Conservation (phyloP, 2,329 filamentous ascomycete species). For the Talaromyces sp. region DNA sequence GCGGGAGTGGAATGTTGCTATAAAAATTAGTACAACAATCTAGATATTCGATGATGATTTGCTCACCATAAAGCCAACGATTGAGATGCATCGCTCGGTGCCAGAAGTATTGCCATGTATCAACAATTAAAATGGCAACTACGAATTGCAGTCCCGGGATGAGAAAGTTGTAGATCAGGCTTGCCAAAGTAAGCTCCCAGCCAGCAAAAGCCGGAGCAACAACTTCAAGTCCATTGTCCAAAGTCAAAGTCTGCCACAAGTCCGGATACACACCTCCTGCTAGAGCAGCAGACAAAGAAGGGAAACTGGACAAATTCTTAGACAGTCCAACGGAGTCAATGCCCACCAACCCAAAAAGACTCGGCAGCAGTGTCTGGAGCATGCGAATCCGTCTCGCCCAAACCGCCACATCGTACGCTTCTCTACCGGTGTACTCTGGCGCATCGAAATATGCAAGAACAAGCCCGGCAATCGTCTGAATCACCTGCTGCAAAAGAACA, state of each 20-base stretch:
- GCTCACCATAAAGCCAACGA: constrained; percentile 90
- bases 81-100: constrained; percentile 97
- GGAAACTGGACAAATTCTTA: constrained; percentile 68
- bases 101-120: constrained; percentile 98
- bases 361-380: constrained; percentile 71
- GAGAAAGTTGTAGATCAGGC: constrained; percentile 70
- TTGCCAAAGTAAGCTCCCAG: constrained; percentile 75
- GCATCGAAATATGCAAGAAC: constrained; percentile 67
- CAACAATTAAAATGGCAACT: constrained; percentile 69
- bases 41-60: background rate
- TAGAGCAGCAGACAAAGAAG: constrained; percentile 68
- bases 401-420: constrained; percentile 79
- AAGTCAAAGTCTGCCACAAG: constrained; percentile 56
- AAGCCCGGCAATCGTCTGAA: constrained; percentile 71
- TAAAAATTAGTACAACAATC: background rate
- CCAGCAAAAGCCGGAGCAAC: constrained; percentile 67
- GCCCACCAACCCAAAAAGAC: constrained; percentile 64
- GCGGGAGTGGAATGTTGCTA: constrained; percentile 84
- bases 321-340: constrained; percentile 71
- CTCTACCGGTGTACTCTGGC: constrained; percentile 66
- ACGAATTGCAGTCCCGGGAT: constrained; percentile 75
- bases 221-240: constrained; percentile 45
- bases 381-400: constrained; percentile 82
- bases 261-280: constrained; percentile 77
- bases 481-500: constrained; percentile 84